These are phyloP conservation scores for Pseudocercospora pini-densiflorae DNA, from an alignment of 2,329 filamentous ascomycete species.

Conservation along the genomic window DNA sequence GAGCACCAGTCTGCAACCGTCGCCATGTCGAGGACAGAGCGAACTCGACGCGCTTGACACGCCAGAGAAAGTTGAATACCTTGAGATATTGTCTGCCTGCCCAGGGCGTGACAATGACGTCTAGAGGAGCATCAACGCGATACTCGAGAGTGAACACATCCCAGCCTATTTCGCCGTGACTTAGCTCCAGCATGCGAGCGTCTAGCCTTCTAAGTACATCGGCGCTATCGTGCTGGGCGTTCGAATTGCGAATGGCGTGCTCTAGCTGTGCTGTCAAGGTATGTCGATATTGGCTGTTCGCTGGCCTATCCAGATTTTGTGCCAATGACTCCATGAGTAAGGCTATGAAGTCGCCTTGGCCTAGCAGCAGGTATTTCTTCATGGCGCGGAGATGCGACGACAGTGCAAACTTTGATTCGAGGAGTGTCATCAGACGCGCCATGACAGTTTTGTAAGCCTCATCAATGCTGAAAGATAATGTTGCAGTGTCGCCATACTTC, in stretches of 20 bases:
- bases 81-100: constrained; percentile 96
- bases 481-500: constrained; percentile 89
- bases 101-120: constrained; percentile 96
- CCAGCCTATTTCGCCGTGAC: constrained; percentile 97
- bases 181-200: constrained; percentile 96
- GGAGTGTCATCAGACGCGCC: constrained; percentile 88
- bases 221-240: constrained; percentile 91
- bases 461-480: constrained; percentile 89
- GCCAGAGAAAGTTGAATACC: constrained; percentile 99
- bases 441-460: constrained; percentile 98
- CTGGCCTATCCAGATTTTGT: constrained; percentile 88
- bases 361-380: constrained; percentile 92
- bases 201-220: constrained; percentile 92
- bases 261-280: constrained; percentile 97
- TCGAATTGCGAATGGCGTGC: constrained; percentile 94
- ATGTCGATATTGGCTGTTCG: constrained; percentile 95
- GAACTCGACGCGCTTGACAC: constrained; percentile 97
- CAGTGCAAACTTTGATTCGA: constrained; percentile 93
- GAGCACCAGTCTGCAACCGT: constrained; percentile 90
- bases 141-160: constrained; percentile 99
- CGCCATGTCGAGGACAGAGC: constrained; percentile 90
- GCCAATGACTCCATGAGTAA: constrained; percentile 96
- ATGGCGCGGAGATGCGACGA: constrained; percentile 90
- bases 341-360: constrained; percentile 96
- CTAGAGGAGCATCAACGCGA: constrained; percentile 94